These are phyloP conservation scores for Prunella vulgaris DNA, from an alignment of 257 asterid genomes.

Conservation along the genomic window DNA sequence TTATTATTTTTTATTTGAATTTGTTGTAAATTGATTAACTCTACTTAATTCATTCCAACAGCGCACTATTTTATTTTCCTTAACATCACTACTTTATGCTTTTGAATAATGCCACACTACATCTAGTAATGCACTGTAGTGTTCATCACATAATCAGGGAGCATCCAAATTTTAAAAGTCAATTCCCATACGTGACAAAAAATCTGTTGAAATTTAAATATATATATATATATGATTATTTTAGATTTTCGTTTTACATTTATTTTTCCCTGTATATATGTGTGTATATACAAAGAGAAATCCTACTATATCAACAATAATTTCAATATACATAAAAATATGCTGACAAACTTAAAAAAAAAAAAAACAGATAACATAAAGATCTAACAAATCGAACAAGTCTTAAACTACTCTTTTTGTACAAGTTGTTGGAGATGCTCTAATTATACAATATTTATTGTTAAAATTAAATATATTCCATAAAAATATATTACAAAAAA, in stretches of 20 bases:
- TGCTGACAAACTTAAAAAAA: too few relatives aligned
- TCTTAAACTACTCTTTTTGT: background rate
- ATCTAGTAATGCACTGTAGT: background rate
- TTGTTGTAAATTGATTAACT: too few relatives aligned
- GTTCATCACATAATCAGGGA: background rate
- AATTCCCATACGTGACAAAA: background rate
- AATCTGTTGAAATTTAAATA: too few relatives aligned
- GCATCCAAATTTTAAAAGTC: background rate
- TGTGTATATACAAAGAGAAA: background rate
- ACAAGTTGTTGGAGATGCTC: background rate
- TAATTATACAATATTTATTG: background rate
- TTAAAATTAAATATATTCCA: too few relatives aligned
- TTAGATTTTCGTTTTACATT: background rate
- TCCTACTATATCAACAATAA: background rate
- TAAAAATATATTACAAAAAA: too few relatives aligned
- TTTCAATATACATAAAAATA: background rate
- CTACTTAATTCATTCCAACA: background rate
- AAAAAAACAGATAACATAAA: too few relatives aligned
- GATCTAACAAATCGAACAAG: background rate
- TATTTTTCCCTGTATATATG: background rate
- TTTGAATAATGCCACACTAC: background rate
- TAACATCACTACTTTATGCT: background rate
- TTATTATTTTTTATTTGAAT: too few relatives aligned
- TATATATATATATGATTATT: too few relatives aligned
- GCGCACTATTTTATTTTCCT: background rate